Evolutionary conservation across 2,329 filamentous ascomycete species (phyloP), one percentile per base, ranked within the genome.

Genomic region (Xylariomycetidae sp.): DNA sequence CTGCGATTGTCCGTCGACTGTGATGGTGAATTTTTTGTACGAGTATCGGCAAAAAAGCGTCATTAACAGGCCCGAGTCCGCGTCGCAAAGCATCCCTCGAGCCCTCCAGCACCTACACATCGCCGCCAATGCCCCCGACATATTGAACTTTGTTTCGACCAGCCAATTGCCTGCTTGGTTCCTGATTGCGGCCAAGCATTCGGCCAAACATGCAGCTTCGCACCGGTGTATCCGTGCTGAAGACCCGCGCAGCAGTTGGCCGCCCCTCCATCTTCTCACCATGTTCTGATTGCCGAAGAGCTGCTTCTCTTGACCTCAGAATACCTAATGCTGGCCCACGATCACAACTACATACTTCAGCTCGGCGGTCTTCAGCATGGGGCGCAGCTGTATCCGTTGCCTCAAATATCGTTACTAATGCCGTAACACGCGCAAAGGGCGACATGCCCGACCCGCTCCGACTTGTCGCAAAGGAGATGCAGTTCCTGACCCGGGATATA

Each of bases 401-500:
- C 23, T 72, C 83, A 46, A 82, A 82, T 57, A 73, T 88, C 39
- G 80, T 88, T 46, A 73, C 72, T 47, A 82, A 81, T 55, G 76
- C 75, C 27, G 69, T 82, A 40, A 73, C 74, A 47, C 69, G 75
- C 47, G 68, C 76, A 35, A 76, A 79, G 47, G 70, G 70, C 47
- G 74, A 76, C 38, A 77, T 94, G 64, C 76, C 79, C 41, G 90
- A 96, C 58, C 90, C 90, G 20, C 73, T 96, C 53, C 78, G 85
- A 42, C 83, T 86, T 20, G 89, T 96, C 20, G 90, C 86, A 42
- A 93, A 95, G 64, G 90, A 96, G 69, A 86, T 98, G 80, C 92
- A 94, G 63, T 93, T 89, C 51, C 66, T 96, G 53, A 95, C 85
- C 9, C 88, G 88, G 34, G 95, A 96, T 52, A 94, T 96, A 60